phyloP scores from a whole-genome alignment of 495 filamentous ascomycete species.

The Tuber borchii region DNA sequence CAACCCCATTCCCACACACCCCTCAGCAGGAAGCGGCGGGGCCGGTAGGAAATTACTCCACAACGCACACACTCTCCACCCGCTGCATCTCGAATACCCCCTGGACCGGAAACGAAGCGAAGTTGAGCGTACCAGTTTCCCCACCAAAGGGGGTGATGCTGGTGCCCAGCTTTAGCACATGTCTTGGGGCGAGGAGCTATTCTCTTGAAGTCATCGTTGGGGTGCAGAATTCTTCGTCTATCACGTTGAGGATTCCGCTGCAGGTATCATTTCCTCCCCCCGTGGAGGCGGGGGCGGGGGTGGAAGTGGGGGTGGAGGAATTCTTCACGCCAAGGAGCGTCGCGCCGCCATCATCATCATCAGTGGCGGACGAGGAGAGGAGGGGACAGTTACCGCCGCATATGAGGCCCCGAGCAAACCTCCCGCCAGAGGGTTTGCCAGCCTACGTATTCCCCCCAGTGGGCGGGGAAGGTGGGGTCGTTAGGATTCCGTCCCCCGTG shows the following conservation, averaged over 20 bases:
- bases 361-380: not conserved
- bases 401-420: not conserved
- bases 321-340: conserved; percentile 49
- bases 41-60: not conserved
- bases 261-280: conserved; percentile 53
- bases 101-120: conserved; percentile 43
- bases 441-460: not conserved
- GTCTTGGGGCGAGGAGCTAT: conserved; percentile 75
- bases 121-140: conserved; percentile 64
- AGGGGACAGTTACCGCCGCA: not conserved
- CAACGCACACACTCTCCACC: conserved; percentile 31
- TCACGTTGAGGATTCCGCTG: conserved; percentile 63
- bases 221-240: conserved; percentile 54
- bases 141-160: conserved; percentile 60
- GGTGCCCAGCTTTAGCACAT: conserved; percentile 82
- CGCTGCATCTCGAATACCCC: not conserved
- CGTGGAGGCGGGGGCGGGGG: conserved; percentile 41
- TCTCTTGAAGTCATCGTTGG: conserved; percentile 61
- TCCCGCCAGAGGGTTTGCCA: conserved; percentile 5
- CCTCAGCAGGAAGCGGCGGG: not conserved
- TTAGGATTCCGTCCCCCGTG: conserved; percentile 32
- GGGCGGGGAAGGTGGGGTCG: not conserved
- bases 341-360: conserved; percentile 26
- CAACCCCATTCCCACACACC: conserved; percentile 39
- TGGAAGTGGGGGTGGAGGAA: conserved; percentile 46